Evolutionary conservation across 2,329 filamentous ascomycete genomes (phyloP).

Genomic region (Didymella lethalis): DNA sequence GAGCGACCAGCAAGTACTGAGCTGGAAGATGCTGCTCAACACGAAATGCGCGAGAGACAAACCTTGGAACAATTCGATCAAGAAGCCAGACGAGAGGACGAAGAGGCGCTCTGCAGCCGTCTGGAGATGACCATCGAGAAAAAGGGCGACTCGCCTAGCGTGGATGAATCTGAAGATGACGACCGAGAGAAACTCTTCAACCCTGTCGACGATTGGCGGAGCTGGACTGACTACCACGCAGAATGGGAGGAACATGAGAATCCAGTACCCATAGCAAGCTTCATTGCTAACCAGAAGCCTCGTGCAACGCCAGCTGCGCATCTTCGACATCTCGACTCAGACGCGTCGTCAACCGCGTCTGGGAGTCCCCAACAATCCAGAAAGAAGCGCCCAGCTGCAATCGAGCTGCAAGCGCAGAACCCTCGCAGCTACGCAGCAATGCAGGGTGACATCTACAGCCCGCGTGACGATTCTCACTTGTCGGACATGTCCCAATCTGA

Average conservation of each 20-base stretch:
- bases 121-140: constrained; percentile 47
- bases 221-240: constrained; percentile 54
- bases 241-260: constrained; percentile 58
- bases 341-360: constrained; percentile 6
- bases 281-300: constrained; percentile 33
- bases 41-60: constrained; percentile 1
- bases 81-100: constrained; percentile 54
- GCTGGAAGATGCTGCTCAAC: not conserved
- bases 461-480: not conserved
- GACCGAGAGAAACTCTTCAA: constrained; percentile 38
- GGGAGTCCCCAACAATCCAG: constrained; percentile 1
- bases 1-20: constrained; percentile 17
- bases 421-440: constrained; percentile 37
- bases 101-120: constrained; percentile 55
- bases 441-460: constrained; percentile 20
- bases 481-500: constrained; percentile 6
- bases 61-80: constrained; percentile 57
- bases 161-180: constrained; percentile 33
- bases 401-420: constrained; percentile 32
- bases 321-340: constrained; percentile 2
- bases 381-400: constrained; percentile 5
- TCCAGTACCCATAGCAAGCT: constrained; percentile 27
- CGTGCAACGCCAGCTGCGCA: not conserved
- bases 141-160: constrained; percentile 26
- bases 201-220: constrained; percentile 59